Percentiles rank a stretch among this genome's conserved stretches.
These are phyloP conservation scores for Coemansia pectinata DNA, from an alignment of 192 early-diverging fungal genomes.

Conservation along the genomic window DNA sequence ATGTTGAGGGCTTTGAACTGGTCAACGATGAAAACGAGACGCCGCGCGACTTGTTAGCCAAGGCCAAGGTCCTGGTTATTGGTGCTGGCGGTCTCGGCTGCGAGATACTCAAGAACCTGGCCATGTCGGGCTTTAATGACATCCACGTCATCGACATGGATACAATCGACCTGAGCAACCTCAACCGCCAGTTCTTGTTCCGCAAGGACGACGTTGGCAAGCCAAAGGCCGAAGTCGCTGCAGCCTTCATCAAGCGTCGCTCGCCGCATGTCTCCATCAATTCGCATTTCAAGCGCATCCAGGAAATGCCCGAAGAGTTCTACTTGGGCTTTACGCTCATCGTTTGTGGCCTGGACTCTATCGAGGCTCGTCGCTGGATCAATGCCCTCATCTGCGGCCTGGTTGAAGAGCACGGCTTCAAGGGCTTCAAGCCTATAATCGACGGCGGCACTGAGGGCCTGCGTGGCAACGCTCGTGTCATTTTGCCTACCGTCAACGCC, in stretches of 20 bases:
- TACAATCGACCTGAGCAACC: slow-evolving; percentile 81
- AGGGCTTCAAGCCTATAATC: slow-evolving; percentile 82
- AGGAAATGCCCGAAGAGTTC: slow-evolving; percentile 95
- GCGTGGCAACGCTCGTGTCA: slow-evolving; percentile 92
- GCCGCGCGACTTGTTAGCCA: slow-evolving; percentile 49
- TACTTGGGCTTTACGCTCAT: slow-evolving; percentile 86
- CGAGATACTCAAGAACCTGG: slow-evolving; percentile 82
- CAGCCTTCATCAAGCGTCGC: slow-evolving; percentile 72
- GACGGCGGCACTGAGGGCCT: slow-evolving; percentile 98
- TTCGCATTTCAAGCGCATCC: slow-evolving; percentile 86
- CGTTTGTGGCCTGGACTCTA: slow-evolving; percentile 92
- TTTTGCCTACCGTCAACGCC: slow-evolving; percentile 79
- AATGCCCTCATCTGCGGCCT: slow-evolving; percentile 85
- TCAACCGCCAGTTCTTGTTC: slow-evolving; percentile 85
- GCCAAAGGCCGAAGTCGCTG: slow-evolving; percentile 77
- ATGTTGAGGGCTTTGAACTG: slow-evolving; percentile 52
- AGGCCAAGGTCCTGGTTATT: slow-evolving; percentile 75
- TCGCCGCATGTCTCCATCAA: slow-evolving; percentile 70
- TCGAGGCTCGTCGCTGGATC: slow-evolving; percentile 97
- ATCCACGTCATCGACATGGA: slow-evolving; percentile 91
- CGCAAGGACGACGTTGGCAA: slow-evolving; percentile 73
- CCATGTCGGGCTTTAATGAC: slow-evolving; percentile 75
- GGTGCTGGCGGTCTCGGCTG: slow-evolving; percentile 85
- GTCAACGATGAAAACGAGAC: slow-evolving; percentile 48
- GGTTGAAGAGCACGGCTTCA: slow-evolving; percentile 70